phyloP scores from a whole-genome alignment of 106 monocot species.

The Ottelia alismoides region DNA sequence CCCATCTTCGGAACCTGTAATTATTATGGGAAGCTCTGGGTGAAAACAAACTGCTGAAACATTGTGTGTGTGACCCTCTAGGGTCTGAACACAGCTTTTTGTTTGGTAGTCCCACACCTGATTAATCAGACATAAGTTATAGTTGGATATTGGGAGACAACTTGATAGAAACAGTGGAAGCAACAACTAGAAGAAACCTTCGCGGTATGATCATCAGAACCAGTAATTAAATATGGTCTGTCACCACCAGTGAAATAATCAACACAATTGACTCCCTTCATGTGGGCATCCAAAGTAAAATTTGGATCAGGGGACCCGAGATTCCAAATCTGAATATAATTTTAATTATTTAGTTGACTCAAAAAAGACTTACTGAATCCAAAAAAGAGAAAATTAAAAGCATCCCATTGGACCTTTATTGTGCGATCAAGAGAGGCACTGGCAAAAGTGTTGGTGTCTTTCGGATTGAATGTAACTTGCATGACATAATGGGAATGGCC shows the following conservation, averaged over 20 bases:
- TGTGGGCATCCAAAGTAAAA: conserved; percentile 87
- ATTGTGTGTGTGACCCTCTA: conserved; percentile 94
- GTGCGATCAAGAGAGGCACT: conserved; percentile 93
- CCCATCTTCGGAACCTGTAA: no score
- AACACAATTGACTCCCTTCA: conserved; percentile 86
- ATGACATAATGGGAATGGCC: conserved; percentile 96
- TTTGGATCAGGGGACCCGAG: conserved; percentile 94
- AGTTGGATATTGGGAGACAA: no score
- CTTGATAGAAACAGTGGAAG: no score
- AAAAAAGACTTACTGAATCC: no score
- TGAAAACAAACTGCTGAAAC: conserved; percentile 92
- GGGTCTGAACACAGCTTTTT: conserved; percentile 82
- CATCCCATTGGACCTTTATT: no score
- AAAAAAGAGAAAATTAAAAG: no score
- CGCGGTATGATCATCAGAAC: conserved; percentile 91
- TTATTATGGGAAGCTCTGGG: conserved; percentile 89
- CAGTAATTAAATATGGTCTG: conserved; percentile 86
- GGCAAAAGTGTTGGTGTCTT: conserved; percentile 93
- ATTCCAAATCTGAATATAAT: conserved; percentile 81
- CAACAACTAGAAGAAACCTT: conserved; percentile 37
- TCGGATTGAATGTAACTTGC: conserved; percentile 93
- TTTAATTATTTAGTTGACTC: no score
- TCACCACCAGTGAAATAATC: conserved; percentile 95
- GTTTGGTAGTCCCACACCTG: conserved; percentile 99
- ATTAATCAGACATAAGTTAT: no score